Percentiles rank a stretch among this genome's conserved stretches.
These are phyloP conservation scores for Candida loeiensis DNA, from an alignment of 805 yeast genomes.

Conservation along the genomic window DNA sequence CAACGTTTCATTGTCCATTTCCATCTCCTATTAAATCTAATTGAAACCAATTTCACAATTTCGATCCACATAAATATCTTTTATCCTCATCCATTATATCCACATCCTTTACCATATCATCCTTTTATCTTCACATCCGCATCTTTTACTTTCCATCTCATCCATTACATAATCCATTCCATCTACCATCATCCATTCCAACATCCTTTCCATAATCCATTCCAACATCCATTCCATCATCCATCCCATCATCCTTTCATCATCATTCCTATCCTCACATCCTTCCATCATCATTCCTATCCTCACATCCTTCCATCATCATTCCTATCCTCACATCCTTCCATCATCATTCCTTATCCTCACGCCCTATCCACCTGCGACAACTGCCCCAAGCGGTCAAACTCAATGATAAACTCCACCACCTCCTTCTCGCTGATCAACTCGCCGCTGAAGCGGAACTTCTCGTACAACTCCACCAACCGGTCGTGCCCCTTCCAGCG, in stretches of 20 bases:
- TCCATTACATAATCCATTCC: too few species aligned
- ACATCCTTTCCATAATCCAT: neutral
- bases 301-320: neutral
- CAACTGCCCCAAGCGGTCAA: slow-evolving; percentile 17
- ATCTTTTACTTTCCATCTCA: too few species aligned
- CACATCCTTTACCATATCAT: too few species aligned
- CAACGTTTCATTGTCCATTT: too few species aligned
- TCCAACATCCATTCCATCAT: neutral
- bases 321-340: neutral
- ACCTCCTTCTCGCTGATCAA: slow-evolving; percentile 59
- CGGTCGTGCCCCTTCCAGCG: slow-evolving; percentile 5
- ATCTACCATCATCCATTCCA: neutral
- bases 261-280: too few species aligned
- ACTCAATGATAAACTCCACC: slow-evolving; percentile 47
- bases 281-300: neutral
- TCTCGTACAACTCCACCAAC: slow-evolving; percentile 56
- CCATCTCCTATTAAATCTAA: too few species aligned
- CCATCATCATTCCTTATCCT: neutral
- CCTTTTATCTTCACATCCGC: too few species aligned
- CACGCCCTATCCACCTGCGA: slow-evolving; percentile 3
- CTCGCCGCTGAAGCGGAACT: slow-evolving; percentile 60
- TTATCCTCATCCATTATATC: too few species aligned
- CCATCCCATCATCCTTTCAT: neutral
- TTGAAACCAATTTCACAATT: too few species aligned
- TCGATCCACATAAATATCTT: too few species aligned